Evolutionary conservation across 169 alveolate species (phyloP).

Genomic region (Cryptosporidium tyzzeri): DNA sequence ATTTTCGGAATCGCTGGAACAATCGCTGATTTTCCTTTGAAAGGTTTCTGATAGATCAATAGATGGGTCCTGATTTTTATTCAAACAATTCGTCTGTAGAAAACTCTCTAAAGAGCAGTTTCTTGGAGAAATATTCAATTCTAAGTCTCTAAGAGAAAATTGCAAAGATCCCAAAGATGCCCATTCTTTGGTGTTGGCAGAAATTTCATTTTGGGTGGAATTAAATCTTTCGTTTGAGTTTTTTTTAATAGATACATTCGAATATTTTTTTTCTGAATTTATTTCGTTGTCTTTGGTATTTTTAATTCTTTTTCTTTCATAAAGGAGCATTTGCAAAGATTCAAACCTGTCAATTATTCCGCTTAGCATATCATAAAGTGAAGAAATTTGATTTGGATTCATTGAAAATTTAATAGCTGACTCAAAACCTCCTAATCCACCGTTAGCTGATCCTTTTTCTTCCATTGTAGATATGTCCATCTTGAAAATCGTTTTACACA

Average conservation of each 20-base stretch:
- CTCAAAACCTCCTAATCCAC: slow-evolving; percentile 69
- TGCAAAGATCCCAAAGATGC: slow-evolving; percentile 64
- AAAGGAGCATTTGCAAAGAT: slow-evolving; percentile 78
- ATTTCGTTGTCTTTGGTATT: neutral
- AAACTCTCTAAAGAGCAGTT: neutral
- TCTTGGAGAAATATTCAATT: neutral
- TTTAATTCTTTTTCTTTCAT: slow-evolving; percentile 74
- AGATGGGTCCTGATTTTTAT: neutral
- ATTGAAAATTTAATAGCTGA: slow-evolving; percentile 67
- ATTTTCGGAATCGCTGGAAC: neutral
- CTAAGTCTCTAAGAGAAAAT: slow-evolving; percentile 59
- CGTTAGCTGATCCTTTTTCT: slow-evolving; percentile 30
- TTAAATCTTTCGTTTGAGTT: neutral
- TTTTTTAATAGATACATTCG: neutral
- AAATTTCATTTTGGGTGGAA: slow-evolving; percentile 10
- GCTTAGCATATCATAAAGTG: slow-evolving; percentile 74
- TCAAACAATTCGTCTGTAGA: neutral
- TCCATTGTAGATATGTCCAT: slow-evolving; percentile 35
- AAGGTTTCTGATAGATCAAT: neutral
- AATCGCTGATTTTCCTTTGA: neutral
- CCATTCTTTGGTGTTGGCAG: slow-evolving; percentile 42
- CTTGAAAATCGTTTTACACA: slow-evolving; percentile 57
- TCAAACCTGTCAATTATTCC: slow-evolving; percentile 76
- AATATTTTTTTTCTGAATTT: neutral
- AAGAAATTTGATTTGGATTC: slow-evolving; percentile 55